phyloP scores from a whole-genome alignment of 371 early-diverging fungal species.

The Saksenaea vasiformis region DNA sequence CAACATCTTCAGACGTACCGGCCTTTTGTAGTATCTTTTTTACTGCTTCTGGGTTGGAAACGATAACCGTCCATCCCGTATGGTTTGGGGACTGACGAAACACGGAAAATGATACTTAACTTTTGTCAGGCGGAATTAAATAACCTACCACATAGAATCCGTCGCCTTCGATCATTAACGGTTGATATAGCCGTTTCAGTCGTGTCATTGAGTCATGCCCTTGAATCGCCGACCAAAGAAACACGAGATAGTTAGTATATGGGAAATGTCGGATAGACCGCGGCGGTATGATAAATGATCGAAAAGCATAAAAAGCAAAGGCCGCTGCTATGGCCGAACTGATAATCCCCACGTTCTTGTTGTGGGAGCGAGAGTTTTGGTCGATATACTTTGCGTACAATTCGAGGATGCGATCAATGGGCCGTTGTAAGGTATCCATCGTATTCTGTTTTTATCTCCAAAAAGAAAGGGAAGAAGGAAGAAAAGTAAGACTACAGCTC shows the following conservation, averaged over 20 bases:
- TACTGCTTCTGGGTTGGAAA: conserved; percentile 10
- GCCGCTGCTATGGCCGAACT: neutral
- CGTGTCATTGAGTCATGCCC: neutral
- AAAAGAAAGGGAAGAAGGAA: too few relatives aligned
- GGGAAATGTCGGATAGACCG: neutral
- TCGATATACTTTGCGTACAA: neutral
- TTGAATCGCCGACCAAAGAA: neutral
- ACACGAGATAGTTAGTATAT: neutral
- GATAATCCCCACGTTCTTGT: neutral
- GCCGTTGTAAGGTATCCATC: neutral
- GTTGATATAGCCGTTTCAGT: neutral
- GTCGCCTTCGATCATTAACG: neutral
- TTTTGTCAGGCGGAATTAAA: neutral
- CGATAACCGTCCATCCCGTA: conserved; percentile 11
- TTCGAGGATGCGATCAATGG: neutral
- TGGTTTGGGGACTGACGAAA: neutral
- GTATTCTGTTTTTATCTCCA: neutral
- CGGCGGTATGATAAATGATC: neutral
- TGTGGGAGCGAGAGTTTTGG: neutral
- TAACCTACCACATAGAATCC: neutral
- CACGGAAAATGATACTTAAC: neutral
- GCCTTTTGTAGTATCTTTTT: conserved; percentile 12
- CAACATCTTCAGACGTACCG: neutral
- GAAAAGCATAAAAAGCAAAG: neutral
- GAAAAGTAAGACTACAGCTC: too few relatives aligned